Percentiles rank a stretch among this genome's conserved stretches.
Conservation (phyloP, 2,329 filamentous ascomycete genomes). For the Fusarium globosum region DNA sequence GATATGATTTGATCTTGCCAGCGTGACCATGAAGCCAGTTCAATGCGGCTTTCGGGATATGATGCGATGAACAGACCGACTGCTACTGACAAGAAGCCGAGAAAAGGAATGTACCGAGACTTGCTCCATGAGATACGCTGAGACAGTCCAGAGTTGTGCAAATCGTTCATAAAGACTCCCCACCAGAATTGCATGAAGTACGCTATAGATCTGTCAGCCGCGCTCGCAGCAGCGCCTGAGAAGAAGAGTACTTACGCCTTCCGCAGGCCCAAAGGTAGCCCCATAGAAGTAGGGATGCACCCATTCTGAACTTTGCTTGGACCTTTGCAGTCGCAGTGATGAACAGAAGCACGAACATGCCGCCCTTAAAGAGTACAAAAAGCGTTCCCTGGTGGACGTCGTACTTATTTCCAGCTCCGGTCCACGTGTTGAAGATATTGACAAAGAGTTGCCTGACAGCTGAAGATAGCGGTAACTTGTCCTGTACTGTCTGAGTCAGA, state of each 20-base stretch:
- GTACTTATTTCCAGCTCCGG: not conserved
- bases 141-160: not conserved
- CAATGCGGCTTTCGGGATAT: not conserved
- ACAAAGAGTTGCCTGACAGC: not conserved
- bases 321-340: not conserved
- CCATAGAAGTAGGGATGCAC: not conserved
- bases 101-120: not conserved
- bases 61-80: not conserved
- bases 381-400: not conserved
- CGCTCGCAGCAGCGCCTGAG: fast-evolving
- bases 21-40: not conserved
- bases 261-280: not conserved
- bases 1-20: not conserved
- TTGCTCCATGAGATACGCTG: not conserved
- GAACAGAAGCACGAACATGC: not conserved
- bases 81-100: not conserved
- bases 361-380: not conserved
- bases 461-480: not conserved
- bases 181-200: not conserved
- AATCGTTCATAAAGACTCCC: not conserved
- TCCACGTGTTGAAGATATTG: not conserved
- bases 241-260: not conserved
- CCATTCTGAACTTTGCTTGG: not conserved
- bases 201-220: not conserved
- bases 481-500: not conserved